Base-by-base conservation (phyloP, 768 basidiomycete genomes). In the Lactarius sp. region DNA sequence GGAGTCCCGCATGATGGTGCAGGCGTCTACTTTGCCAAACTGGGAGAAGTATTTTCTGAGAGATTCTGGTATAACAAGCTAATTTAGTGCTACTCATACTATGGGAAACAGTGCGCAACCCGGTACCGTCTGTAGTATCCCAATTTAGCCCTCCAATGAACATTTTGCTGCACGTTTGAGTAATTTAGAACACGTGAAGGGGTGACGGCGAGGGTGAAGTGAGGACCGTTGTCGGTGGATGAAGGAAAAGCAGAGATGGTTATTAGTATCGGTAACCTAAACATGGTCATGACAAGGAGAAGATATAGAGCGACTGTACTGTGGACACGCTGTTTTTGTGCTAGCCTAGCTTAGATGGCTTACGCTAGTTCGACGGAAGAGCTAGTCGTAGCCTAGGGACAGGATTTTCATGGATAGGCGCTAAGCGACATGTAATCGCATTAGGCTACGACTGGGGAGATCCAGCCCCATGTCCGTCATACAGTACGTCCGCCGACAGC, bases 121-220 rank as follows among this genome's bases (percentile, higher is more conserved):
- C 58, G 56, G 62, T 83, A 98, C 96, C 95, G 81, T 98, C 95
- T 73, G 92, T 95, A 70, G 95, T 97, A 75, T 97, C 94, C 95
- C 95, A 98, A 78, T 97, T 97, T 67, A 98, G 81, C 64, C 95
- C 95, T 61, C 95, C 95, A 73, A 98, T 94, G 77, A 98, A 98
- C 95, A 98, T 97, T 81, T 98, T 98, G 77, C 96, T 97, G 81
- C 73, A 77, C 13, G 60, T 56, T 59, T 44, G 60, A 52, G 42
- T 58, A 44, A 58, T 63, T 55, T 54, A 53, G 37, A 49, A 52
- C 49, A 47, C 50, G 67, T 27, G 56, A 58, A 53, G 64, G 34
- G 66, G 56, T 54, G 64, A 56, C 8, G 55, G 18, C 50, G 64
- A 42, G 41, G 59, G 59, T 37, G 68, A 59, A 22, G 63, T 56